Evolutionary conservation across 1,139 yeast species (phyloP).

Genomic region (Lodderomyces parapsilosis): DNA sequence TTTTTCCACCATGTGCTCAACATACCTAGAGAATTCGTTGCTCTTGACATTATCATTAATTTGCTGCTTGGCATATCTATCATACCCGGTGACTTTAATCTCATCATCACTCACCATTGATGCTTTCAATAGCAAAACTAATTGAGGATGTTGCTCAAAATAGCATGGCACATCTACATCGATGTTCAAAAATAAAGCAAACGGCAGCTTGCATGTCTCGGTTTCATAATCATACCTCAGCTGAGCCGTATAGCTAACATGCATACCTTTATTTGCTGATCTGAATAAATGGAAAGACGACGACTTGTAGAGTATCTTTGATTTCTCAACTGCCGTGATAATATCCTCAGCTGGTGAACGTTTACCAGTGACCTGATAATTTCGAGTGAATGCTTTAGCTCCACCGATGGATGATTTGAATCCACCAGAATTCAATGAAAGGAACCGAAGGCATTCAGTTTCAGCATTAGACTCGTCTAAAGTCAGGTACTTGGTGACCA

Average conservation of each 20-base stretch:
- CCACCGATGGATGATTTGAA: slow-evolving; percentile 17
- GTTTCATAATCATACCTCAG: slow-evolving; percentile 55
- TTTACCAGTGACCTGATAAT: slow-evolving; percentile 10
- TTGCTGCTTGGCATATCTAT: slow-evolving; percentile 22
- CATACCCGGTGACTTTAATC: slow-evolving; percentile 30
- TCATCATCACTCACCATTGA: slow-evolving; percentile 27
- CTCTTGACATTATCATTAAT: slow-evolving; percentile 25
- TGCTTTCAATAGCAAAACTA: slow-evolving; percentile 29
- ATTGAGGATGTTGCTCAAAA: slow-evolving; percentile 24
- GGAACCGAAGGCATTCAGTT: slow-evolving; percentile 27
- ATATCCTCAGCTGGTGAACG: slow-evolving; percentile 25
- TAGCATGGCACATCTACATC: slow-evolving; percentile 21
- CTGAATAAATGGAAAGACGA: slow-evolving; percentile 87
- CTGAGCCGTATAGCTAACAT: slow-evolving; percentile 78
- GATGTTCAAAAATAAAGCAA: slow-evolving; percentile 64
- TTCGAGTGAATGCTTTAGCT: slow-evolving; percentile 13
- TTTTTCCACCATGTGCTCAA: neutral
- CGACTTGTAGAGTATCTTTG: slow-evolving; percentile 72
- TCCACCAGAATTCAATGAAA: slow-evolving; percentile 24
- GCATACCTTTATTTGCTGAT: slow-evolving; percentile 26
- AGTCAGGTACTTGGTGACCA: slow-evolving; percentile 45
- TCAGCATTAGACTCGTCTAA: slow-evolving; percentile 16
- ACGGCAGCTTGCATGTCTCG: slow-evolving; percentile 62
- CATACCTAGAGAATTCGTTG: neutral
- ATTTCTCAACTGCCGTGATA: slow-evolving; percentile 69